Evolutionary conservation across 2,329 filamentous ascomycete species (phyloP).

Genomic region (Lasiodiplodia sp.): DNA sequence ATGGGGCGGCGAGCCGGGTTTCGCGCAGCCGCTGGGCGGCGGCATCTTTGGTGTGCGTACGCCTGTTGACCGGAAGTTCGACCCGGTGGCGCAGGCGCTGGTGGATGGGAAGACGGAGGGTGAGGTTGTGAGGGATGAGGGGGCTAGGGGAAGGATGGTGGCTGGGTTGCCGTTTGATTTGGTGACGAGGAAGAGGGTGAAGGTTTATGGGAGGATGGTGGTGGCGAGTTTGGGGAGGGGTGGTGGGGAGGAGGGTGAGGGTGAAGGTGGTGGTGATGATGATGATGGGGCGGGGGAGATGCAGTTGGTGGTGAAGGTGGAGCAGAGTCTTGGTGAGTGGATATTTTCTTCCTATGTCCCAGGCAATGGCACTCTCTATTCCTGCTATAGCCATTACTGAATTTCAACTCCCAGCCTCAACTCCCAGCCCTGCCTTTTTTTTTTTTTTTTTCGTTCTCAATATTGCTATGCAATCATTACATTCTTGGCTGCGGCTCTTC

Average conservation of each 20-base stretch:
- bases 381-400: neutral
- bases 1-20: conserved; percentile 76
- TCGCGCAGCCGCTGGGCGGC: conserved; percentile 68
- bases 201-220: conserved; percentile 74
- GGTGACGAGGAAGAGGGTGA: conserved; percentile 73
- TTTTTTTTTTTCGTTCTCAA: neutral
- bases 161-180: conserved; percentile 70
- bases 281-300: conserved; percentile 46
- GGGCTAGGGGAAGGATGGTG: conserved; percentile 59
- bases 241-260: conserved; percentile 41
- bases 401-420: too few species aligned
- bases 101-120: conserved; percentile 56
- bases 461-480: neutral
- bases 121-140: conserved; percentile 50
- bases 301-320: conserved; percentile 71
- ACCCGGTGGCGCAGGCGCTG: conserved; percentile 74
- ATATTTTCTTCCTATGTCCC: neutral
- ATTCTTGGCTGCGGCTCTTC: too few species aligned
- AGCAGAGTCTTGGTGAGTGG: conserved; percentile 68
- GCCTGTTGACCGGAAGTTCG: conserved; percentile 65
- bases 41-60: conserved; percentile 70
- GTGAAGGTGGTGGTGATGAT: conserved; percentile 13
- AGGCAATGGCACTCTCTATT: neutral
- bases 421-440: neutral
- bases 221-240: conserved; percentile 63